Conservation (phyloP, 768 basidiomycete genomes). For the Lentinula edodes region DNA sequence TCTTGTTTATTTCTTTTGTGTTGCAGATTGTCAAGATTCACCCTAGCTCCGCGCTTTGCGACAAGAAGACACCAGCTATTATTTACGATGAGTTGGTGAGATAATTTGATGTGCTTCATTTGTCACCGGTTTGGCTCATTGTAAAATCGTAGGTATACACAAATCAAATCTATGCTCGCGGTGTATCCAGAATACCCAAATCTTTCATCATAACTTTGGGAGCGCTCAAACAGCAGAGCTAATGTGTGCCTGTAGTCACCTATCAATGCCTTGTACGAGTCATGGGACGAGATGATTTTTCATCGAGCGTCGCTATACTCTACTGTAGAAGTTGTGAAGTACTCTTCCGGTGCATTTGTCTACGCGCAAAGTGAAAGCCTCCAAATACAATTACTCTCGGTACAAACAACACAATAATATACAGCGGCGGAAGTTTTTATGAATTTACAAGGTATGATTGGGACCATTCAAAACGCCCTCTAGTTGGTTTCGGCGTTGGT, state of each 20-base stretch:
- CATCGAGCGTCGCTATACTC: too few relatives aligned
- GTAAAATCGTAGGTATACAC: slow-evolving; percentile 58
- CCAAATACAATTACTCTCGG: too few relatives aligned
- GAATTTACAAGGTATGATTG: too few relatives aligned
- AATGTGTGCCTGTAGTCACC: neutral
- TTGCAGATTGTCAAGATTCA: slow-evolving; percentile 78
- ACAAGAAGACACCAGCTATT: slow-evolving; percentile 81
- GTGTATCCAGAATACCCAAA: slow-evolving; percentile 80
- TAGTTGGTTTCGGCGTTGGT: slow-evolving; percentile 40
- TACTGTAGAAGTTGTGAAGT: too few relatives aligned
- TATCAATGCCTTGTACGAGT: too few relatives aligned
- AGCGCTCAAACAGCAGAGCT: slow-evolving; percentile 9
- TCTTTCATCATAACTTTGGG: slow-evolving; percentile 30
- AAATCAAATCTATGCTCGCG: slow-evolving; percentile 82
- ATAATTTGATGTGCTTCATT: neutral
- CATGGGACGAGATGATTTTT: too few relatives aligned
- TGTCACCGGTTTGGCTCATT: slow-evolving; percentile 1
- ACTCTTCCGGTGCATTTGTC: too few relatives aligned
- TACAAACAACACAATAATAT: too few relatives aligned
- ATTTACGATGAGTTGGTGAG: slow-evolving; percentile 91
- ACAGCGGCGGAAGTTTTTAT: too few relatives aligned
- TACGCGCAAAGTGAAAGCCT: too few relatives aligned
- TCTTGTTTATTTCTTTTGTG: neutral
- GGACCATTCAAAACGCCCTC: neutral
- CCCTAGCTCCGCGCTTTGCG: slow-evolving; percentile 76